Evolutionary conservation across 176 grass and related monocot species (phyloP), one percentile per base, ranked within the genome.

Genomic region (Bothriochloa decipiens): DNA sequence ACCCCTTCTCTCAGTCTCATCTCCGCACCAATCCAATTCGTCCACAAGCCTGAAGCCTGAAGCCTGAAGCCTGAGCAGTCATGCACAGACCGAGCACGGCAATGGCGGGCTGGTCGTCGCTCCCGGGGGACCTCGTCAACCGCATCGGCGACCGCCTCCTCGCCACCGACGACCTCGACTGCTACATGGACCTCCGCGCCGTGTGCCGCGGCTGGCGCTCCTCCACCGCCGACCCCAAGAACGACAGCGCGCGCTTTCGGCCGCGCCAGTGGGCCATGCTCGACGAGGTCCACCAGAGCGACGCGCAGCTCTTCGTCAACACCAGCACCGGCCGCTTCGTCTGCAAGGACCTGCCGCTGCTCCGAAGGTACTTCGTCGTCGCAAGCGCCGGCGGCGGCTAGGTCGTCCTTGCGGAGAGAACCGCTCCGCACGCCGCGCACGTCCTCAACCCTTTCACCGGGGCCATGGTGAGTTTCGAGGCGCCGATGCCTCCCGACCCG

Each of bases 211-310:
- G 43, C 45, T 52, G 71, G 71, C 71, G 71, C 71, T 17, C 25
- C 43, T 15, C 45, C 71, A 74, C 71, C 25, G 71, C 43, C 14
- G 71, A 74, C 71, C 71, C 71, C 23, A 72, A 49, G 81, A 36
- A 6, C 20, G 4, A 23, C 22, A 20, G 2, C 43, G 0, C 60
- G 11, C 60, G 20, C 46, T 81, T 81, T 13, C 65, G 3, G 20
- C 79, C 60, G 0, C 33, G 32, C 13, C 29, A 1, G 12, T 81
- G 65, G 79, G 13, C 7, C 0, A 52, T 81, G 65, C 32, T 81
- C 46, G 65, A 74, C 15, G 14, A 74, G 25, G 45, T 50, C 26
- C 8, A 50, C 45, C 71, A 74, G 43, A 74, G 25, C 71, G 71
- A 50, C 41, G 10, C 61, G 3, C 62, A n/a, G n/a, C 77, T 80